Evolutionary conservation across 352 stramenopile genomes (phyloP), one percentile per base, ranked within the genome.

Genomic region (Phytophthora fragariae): DNA sequence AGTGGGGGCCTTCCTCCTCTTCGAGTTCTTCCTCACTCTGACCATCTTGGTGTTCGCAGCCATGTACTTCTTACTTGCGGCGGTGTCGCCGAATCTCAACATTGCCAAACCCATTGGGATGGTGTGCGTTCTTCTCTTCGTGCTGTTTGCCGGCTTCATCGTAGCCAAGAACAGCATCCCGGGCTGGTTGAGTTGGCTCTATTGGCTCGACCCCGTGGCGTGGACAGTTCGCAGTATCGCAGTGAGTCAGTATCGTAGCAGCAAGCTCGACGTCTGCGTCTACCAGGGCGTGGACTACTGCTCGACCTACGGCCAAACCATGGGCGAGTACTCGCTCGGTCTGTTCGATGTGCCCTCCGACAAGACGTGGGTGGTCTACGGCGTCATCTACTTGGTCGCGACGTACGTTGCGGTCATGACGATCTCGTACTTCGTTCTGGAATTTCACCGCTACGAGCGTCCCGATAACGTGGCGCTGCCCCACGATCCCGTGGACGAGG

Each of bases 181-280:
- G 11, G 31, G 31, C 54, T 47, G 54, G 54, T 17, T 59, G 14
- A 2, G 3, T 2, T 59, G 54, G 54, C 54, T 47, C 14, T 59
- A 59, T 46, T 59, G 54, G 54, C 54, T 59, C 29, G 54, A 59
- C 29, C 54, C 54, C 7, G 54, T 59, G 9, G 54, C 54, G 9
- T 59, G 54, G 54, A 47, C 54, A 7, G 54, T 59, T 8, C 54
- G 54, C 29, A 59, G 53, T 12, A 59, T 59, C 17, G 53, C 53
- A 17, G 53, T 59, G 12, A 59, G 53, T 41, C 53, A 59, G 53
- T 59, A 59, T 44, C 53, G 53, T 14, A 59, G 53, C 27, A 59
- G 17, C 12, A 5, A 59, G 29, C 53, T 59, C 53, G 53, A 59
- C 8, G 29, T 59, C 6, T 46, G 29, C 29, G 17, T 59, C 27